Evolutionary conservation across 129 eudicot species (phyloP).

Genomic region (Solidago caesia): DNA sequence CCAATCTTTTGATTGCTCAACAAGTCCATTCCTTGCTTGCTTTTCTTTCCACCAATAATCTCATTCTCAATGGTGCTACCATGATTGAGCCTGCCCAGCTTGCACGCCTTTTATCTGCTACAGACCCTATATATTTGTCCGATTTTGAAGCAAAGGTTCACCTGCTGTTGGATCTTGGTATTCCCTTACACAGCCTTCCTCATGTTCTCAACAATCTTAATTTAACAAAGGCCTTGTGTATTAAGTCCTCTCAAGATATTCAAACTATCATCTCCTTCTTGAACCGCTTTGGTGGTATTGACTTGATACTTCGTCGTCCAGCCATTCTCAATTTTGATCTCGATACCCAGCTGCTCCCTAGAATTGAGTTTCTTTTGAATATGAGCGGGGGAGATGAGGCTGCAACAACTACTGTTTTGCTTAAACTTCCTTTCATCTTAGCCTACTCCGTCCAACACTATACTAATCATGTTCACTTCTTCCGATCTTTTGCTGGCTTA

Average conservation of each 20-base stretch:
- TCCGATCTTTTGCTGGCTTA: slow-evolving; percentile 73
- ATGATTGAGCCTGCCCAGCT: slow-evolving; percentile 54
- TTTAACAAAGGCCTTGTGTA: slow-evolving; percentile 65
- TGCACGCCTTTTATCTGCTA: slow-evolving; percentile 56
- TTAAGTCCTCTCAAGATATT: slow-evolving; percentile 60
- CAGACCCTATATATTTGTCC: slow-evolving; percentile 47
- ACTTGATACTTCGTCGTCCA: slow-evolving; percentile 69
- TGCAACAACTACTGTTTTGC: slow-evolving; percentile 62
- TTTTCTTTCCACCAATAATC: slow-evolving; percentile 39
- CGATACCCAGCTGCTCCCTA: slow-evolving; percentile 64
- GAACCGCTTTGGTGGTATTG: slow-evolving; percentile 65
- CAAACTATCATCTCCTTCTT: slow-evolving; percentile 51
- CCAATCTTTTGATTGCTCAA: slow-evolving; percentile 53
- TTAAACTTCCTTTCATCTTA: slow-evolving; percentile 64
- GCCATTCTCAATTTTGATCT: slow-evolving; percentile 72
- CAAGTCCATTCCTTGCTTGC: slow-evolving; percentile 43
- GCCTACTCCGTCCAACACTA: slow-evolving; percentile 71
- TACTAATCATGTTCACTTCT: slow-evolving; percentile 65
- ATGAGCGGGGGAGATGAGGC: slow-evolving; percentile 71
- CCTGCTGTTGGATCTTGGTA: slow-evolving; percentile 52
- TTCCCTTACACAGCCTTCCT: slow-evolving; percentile 58
- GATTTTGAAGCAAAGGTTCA: slow-evolving; percentile 65
- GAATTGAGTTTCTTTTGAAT: slow-evolving; percentile 58
- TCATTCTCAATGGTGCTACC: slow-evolving; percentile 19
- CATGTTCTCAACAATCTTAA: slow-evolving; percentile 71